Evolutionary conservation across 164 flowering plant species (phyloP).

Genomic region (Malania oleifera): DNA sequence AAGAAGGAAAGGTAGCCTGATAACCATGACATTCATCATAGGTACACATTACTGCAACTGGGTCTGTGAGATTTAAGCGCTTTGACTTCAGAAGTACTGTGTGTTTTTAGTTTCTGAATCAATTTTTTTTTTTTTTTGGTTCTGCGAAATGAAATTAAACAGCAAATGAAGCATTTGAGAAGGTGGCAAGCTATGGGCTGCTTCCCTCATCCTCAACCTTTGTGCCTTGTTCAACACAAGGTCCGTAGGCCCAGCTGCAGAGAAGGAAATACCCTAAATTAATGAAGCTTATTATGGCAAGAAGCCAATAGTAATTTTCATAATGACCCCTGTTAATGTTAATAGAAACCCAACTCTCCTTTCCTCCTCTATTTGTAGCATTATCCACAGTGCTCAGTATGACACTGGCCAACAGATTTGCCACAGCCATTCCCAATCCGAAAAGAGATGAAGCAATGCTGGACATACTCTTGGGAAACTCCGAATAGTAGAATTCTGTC

Average conservation of each 20-base stretch:
- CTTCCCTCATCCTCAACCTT: slow-evolving; percentile 31
- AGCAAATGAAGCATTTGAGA: slow-evolving; percentile 77
- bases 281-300: slow-evolving; percentile 36
- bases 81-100: background rate
- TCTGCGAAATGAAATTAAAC: too few species aligned
- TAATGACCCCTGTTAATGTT: slow-evolving; percentile 66
- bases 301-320: slow-evolving; percentile 69
- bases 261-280: slow-evolving; percentile 45
- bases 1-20: slow-evolving; percentile 23
- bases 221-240: slow-evolving; percentile 25
- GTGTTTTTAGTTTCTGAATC: background rate
- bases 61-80: background rate
- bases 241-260: slow-evolving; percentile 66
- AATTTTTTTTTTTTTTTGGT: background rate
- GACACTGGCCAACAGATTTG: slow-evolving; percentile 45
- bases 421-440: slow-evolving; percentile 61
- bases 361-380: slow-evolving; percentile 38
- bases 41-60: slow-evolving; percentile 25
- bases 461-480: slow-evolving; percentile 77
- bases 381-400: slow-evolving; percentile 39
- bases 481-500: slow-evolving; percentile 67
- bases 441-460: slow-evolving; percentile 57
- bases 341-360: slow-evolving; percentile 60
- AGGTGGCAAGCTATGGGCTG: slow-evolving; percentile 60
- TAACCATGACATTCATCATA: slow-evolving; percentile 48